Evolutionary conservation across 73 alveolate species (phyloP).

Genomic region (Urostyla sp.): DNA sequence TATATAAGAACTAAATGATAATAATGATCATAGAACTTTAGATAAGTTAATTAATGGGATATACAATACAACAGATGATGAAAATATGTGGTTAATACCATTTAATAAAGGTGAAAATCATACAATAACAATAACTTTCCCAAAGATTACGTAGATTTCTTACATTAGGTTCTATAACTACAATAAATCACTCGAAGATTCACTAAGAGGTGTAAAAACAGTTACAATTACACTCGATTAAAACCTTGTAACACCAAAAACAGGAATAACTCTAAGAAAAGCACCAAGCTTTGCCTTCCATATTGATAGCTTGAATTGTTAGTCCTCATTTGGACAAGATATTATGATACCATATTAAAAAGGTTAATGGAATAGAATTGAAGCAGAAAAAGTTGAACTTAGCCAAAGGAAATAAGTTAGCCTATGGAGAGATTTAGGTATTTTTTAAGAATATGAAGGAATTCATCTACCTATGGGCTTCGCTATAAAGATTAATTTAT

Average conservation of each 20-base stretch:
- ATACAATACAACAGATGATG: constrained; percentile 80
- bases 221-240: constrained; percentile 68
- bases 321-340: constrained; percentile 76
- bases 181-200: constrained; percentile 78
- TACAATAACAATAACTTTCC: constrained; percentile 65
- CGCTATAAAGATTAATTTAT: constrained; percentile 64
- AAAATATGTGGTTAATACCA: constrained; percentile 86
- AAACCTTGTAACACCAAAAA: constrained; percentile 67
- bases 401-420: constrained; percentile 1
- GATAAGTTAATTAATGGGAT: constrained; percentile 74
- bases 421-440: constrained; percentile 2
- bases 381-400: constrained; percentile 49
- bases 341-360: constrained; percentile 70
- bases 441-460: constrained; percentile 75
- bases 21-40: constrained; percentile 77
- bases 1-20: constrained; percentile 72
- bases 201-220: constrained; percentile 79
- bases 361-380: constrained; percentile 68
- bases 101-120: constrained; percentile 72
- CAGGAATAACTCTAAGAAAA: constrained; percentile 73
- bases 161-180: constrained; percentile 81
- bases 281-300: constrained; percentile 84
- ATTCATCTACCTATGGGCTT: constrained; percentile 77
- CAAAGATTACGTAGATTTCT: constrained; percentile 46
- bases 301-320: constrained; percentile 11